Conservation (phyloP, 108 stramenopile genomes). For the Skeletonema tropicum region DNA sequence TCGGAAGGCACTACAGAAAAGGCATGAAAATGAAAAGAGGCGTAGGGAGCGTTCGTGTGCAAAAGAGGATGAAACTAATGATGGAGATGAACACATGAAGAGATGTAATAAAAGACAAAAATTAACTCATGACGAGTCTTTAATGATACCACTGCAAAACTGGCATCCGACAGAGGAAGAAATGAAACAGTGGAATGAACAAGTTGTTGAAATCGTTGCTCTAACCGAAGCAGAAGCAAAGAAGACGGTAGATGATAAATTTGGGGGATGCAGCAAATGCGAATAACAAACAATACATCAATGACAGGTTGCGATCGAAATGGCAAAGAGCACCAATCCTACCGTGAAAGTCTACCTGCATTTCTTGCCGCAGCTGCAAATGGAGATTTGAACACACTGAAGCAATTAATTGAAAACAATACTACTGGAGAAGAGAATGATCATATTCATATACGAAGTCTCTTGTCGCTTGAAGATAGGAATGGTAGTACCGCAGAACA, state of each 20-base stretch:
- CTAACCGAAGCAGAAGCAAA: constrained; percentile 54
- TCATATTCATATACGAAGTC: constrained; percentile 15
- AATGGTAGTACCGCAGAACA: constrained; percentile 70
- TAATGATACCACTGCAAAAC: not conserved
- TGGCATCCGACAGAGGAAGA: constrained; percentile 70
- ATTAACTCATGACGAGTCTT: constrained; percentile 4
- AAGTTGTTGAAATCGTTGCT: constrained; percentile 63
- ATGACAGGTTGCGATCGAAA: constrained; percentile 41
- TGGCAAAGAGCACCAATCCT: constrained; percentile 53
- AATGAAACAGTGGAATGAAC: constrained; percentile 60
- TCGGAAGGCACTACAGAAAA: constrained; percentile 26
- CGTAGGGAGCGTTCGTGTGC: not conserved
- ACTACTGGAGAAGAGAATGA: not conserved
- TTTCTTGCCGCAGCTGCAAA: constrained; percentile 76
- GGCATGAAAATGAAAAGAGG: constrained; percentile 37
- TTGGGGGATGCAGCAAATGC: constrained; percentile 7
- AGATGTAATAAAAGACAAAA: constrained; percentile 18
- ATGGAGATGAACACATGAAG: constrained; percentile 9
- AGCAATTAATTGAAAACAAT: constrained; percentile 22
- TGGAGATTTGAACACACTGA: constrained; percentile 53
- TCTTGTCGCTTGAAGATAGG: constrained; percentile 57
- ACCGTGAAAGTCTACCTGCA: constrained; percentile 70
- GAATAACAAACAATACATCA: constrained; percentile 1
- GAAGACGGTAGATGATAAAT: not conserved
- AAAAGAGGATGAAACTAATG: not conserved